Conservation (phyloP, 2,329 filamentous ascomycete genomes). For the Diaporthe ilicicola region DNA sequence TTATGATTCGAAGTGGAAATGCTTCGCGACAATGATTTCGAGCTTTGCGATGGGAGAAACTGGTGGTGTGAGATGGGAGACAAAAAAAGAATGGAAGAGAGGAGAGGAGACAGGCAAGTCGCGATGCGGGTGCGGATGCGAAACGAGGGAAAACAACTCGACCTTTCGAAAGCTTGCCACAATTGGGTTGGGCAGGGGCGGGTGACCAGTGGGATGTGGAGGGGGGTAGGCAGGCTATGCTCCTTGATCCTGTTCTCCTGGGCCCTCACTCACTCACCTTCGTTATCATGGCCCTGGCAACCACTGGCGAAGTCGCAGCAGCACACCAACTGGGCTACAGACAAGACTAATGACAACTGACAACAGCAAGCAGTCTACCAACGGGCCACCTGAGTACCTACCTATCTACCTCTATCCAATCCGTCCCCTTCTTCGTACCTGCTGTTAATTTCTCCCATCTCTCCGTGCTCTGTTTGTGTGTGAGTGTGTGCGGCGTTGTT, state of each 20-base stretch:
- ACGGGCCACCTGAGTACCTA: background rate
- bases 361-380: background rate
- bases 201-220: background rate
- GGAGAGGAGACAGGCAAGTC: constrained; percentile 21
- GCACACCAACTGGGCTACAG: constrained; percentile 11
- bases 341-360: constrained; percentile 1
- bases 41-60: constrained; percentile 26
- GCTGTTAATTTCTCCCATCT: constrained; percentile 1
- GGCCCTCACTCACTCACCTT: background rate
- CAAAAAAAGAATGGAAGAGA: constrained; percentile 18
- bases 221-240: background rate
- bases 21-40: constrained; percentile 23
- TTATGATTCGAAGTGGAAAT: background rate
- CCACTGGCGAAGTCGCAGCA: background rate
- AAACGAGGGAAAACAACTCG: constrained; percentile 34
- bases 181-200: constrained; percentile 2
- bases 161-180: constrained; percentile 11
- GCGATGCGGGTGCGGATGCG: constrained; percentile 29
- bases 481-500: background rate
- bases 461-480: background rate
- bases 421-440: background rate
- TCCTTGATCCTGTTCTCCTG: constrained; percentile 11
- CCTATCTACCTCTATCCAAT: background rate
- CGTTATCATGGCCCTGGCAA: constrained; percentile 12
- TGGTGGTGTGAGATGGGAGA: constrained; percentile 7